A percentile compares a stretch with the other conserved stretches of the same genome.
These are phyloP conservation scores for Gryganskiella cystojenkinii DNA, from an alignment of 192 early-diverging fungal genomes.

Conservation along the genomic window DNA sequence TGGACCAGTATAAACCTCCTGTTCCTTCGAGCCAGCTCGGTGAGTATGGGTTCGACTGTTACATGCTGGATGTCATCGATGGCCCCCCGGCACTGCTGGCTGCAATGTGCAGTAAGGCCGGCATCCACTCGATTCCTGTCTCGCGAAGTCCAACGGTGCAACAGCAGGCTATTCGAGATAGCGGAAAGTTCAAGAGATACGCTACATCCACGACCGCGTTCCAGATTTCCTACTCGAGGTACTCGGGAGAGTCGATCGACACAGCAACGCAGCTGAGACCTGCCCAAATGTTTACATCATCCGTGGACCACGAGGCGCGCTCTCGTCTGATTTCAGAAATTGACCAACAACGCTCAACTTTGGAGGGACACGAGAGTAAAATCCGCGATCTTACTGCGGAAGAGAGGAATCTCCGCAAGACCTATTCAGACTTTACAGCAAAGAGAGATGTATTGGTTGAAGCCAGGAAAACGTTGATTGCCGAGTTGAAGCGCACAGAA, in stretches of 20 bases:
- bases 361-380: constrained; percentile 42
- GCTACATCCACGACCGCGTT: constrained; percentile 20
- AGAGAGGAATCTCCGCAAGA: constrained; percentile 47
- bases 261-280: constrained; percentile 19
- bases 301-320: constrained; percentile 50
- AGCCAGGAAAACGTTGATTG: constrained; percentile 7
- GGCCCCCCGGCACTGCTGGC: constrained; percentile 72
- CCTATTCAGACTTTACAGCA: constrained; percentile 9
- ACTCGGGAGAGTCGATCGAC: constrained; percentile 28
- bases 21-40: constrained; percentile 52
- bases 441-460: constrained; percentile 48
- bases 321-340: constrained; percentile 45
- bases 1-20: constrained; percentile 19
- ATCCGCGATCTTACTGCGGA: constrained; percentile 50
- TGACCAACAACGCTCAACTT: constrained; percentile 14
- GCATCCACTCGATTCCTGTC: constrained; percentile 68
- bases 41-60: constrained; percentile 78
- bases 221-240: constrained; percentile 16
- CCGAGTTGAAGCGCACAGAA: constrained; percentile 18
- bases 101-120: constrained; percentile 69
- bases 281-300: constrained; percentile 24
- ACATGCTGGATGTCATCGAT: constrained; percentile 78
- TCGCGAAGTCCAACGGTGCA: constrained; percentile 7
- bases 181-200: constrained; percentile 29
- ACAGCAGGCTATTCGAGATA: constrained; percentile 24